Conservation (phyloP, 106 monocot species). For the Posidonia australis region DNA sequence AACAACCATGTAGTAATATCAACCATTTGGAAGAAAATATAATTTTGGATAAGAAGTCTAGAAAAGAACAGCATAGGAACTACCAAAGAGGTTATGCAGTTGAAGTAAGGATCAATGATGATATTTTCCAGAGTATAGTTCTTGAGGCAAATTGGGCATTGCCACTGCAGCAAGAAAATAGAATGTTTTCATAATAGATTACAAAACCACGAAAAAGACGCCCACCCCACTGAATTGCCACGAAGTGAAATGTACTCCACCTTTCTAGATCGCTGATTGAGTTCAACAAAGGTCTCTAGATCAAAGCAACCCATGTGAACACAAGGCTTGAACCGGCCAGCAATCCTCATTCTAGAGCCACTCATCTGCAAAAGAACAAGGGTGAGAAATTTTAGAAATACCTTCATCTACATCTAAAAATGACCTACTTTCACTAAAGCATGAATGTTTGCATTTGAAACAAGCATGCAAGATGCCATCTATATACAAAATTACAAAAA, state of each 20-base stretch:
- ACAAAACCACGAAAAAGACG: constrained; percentile 3
- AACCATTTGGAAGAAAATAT: neutral
- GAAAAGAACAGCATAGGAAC: neutral
- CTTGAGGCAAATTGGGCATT: constrained; percentile 88
- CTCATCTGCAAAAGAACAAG: constrained; percentile 51
- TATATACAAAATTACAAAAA: too few species aligned
- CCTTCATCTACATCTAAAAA: too few species aligned
- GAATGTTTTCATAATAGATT: neutral
- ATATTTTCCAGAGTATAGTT: constrained; percentile 74
- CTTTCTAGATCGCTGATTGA: constrained; percentile 87
- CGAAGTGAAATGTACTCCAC: constrained; percentile 17
- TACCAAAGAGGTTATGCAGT: constrained; percentile 80
- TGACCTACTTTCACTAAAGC: too few species aligned
- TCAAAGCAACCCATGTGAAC: constrained; percentile 91
- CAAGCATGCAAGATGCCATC: too few species aligned
- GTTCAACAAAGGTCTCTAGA: constrained; percentile 81
- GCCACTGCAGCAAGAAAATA: constrained; percentile 66
- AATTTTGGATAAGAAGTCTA: neutral
- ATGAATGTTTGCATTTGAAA: too few species aligned
- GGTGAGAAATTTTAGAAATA: neutral
- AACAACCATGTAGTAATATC: neutral
- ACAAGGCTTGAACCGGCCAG: constrained; percentile 84
- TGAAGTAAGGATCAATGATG: constrained; percentile 96
- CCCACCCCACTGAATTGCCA: too few species aligned
- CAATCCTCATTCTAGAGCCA: constrained; percentile 70